A percentile compares a stretch with the other conserved stretches of the same genome.
These are phyloP conservation scores for Agapanthus africanus DNA, from an alignment of 106 monocot species.

Conservation along the genomic window DNA sequence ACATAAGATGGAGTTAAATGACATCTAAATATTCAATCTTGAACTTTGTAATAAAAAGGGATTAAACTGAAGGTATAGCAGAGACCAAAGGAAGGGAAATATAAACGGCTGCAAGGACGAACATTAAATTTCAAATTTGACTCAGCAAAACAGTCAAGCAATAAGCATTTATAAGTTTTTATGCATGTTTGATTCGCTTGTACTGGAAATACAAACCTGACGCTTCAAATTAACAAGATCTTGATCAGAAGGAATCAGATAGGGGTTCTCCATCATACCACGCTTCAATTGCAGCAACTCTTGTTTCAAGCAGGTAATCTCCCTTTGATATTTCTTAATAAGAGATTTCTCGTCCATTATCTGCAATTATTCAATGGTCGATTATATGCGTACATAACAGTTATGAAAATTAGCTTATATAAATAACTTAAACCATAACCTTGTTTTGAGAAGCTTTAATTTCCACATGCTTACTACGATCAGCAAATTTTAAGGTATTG, in stretches of 20 bases:
- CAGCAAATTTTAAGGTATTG: constrained; percentile 96
- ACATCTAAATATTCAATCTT: not conserved
- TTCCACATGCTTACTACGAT: constrained; percentile 89
- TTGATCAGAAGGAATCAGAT: constrained; percentile 42
- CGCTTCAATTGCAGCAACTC: constrained; percentile 81
- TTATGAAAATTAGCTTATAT: not conserved
- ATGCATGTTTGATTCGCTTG: not conserved
- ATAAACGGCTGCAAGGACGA: not conserved
- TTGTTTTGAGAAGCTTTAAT: constrained; percentile 96
- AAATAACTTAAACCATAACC: constrained; percentile 24
- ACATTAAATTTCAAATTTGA: not conserved
- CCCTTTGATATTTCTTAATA: constrained; percentile 96
- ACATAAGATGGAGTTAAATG: not conserved
- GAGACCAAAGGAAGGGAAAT: not conserved
- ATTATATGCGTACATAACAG: not conserved
- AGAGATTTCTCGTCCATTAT: constrained; percentile 98
- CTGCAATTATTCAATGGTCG: constrained; percentile 25
- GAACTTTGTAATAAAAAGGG: not conserved
- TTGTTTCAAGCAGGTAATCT: constrained; percentile 77
- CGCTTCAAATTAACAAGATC: constrained; percentile 89
- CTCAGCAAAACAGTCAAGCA: not conserved
- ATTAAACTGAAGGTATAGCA: not conserved
- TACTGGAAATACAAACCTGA: constrained; percentile 51
- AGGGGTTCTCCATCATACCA: constrained; percentile 76
- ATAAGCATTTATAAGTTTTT: not conserved